Percentiles rank a stretch among this genome's conserved stretches.
Conservation (phyloP, 1,139 yeast species). For the Chernovozyma aurita region DNA sequence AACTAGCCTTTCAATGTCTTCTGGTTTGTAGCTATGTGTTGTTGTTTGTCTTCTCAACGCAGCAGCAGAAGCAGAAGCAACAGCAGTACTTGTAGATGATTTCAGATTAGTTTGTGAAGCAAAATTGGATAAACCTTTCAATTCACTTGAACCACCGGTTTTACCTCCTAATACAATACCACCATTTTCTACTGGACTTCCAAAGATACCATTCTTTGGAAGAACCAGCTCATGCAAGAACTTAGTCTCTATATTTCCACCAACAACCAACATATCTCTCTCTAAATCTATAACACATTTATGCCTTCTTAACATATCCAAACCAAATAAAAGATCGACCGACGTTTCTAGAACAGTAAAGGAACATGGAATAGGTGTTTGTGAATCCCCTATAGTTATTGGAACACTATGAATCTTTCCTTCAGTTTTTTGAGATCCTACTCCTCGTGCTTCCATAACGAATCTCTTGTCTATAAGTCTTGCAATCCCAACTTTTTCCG, state of each 20-base stretch:
- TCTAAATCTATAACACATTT: slow-evolving; percentile 77
- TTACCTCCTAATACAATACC: slow-evolving; percentile 3
- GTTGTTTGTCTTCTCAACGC: slow-evolving; percentile 22
- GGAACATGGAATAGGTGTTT: slow-evolving; percentile 62
- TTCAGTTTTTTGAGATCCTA: slow-evolving; percentile 72
- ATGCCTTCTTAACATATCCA: slow-evolving; percentile 84
- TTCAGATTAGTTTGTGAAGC: slow-evolving; percentile 1
- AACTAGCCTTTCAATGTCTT: slow-evolving; percentile 49
- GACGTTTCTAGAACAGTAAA: slow-evolving; percentile 76
- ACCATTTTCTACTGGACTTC: slow-evolving; percentile 7
- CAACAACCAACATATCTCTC: slow-evolving; percentile 64
- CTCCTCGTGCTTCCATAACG: slow-evolving; percentile 83
- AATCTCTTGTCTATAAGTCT: slow-evolving; percentile 79
- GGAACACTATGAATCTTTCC: slow-evolving; percentile 93
- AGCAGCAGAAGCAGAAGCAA: slow-evolving; percentile 23
- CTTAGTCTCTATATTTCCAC: slow-evolving; percentile 60
- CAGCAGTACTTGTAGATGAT: slow-evolving; percentile 11
- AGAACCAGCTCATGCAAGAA: slow-evolving; percentile 75
- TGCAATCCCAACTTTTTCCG: slow-evolving; percentile 65
- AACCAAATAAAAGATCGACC: slow-evolving; percentile 64
- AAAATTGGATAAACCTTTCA: slow-evolving; percentile 2
- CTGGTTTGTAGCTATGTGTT: slow-evolving; percentile 31
- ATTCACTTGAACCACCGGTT: slow-evolving; percentile 6
- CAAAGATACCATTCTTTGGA: slow-evolving; percentile 36
- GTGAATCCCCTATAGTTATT: slow-evolving; percentile 61